Base-by-base conservation (phyloP, 1,284 basidiomycete species). In the Sanghuangporus weigelae region DNA sequence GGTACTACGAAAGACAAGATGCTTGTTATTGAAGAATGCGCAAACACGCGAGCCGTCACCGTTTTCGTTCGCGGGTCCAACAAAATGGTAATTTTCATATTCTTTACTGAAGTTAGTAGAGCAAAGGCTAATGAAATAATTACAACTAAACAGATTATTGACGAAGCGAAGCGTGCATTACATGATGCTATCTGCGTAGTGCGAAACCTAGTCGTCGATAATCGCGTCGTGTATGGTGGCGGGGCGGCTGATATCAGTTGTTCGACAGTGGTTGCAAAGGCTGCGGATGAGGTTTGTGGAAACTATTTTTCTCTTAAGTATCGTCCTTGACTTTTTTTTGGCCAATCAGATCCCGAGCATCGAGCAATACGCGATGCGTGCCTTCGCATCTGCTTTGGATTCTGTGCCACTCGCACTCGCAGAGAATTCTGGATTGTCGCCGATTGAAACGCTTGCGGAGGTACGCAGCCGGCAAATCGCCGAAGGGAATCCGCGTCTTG, bases 291-390 rank as follows among this genome's bases (percentile, higher is more conserved):
- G 78, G 91, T 92, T 63, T 51, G 78, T 72, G 49, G 12, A 63
- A 48, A 44, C 38, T 49, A 31, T 26, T 51, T 21, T 35, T 48
- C 35, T 62, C 56, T 19, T 63, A 64, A 51, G 59, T 23, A 53
- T 31, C 36, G 36, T 35, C 26, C 14, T 2, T 35, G 14, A 14
- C 38, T 59, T 23, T 54, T 14, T 2, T 0, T n/a, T 40, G 39
- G 35, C 21, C 23, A 8, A 21, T 10, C 67, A 93, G 90, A 98
- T 97, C 70, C 90, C 96, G 1, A 85, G 93, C 8, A 96, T 99
- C 71, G 96, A 99, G 77, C 96, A 99, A 81, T 99, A 99, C 73
- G 96, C 96, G 1, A 98, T 99, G 96, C 91, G 96, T 51, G 96
- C 96, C 16, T 99, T 98, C 73, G 86, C 96, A 1, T 92, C 92